Evolutionary conservation across 2,329 filamentous ascomycete species (phyloP).

Genomic region (Zymoseptoria brevis): DNA sequence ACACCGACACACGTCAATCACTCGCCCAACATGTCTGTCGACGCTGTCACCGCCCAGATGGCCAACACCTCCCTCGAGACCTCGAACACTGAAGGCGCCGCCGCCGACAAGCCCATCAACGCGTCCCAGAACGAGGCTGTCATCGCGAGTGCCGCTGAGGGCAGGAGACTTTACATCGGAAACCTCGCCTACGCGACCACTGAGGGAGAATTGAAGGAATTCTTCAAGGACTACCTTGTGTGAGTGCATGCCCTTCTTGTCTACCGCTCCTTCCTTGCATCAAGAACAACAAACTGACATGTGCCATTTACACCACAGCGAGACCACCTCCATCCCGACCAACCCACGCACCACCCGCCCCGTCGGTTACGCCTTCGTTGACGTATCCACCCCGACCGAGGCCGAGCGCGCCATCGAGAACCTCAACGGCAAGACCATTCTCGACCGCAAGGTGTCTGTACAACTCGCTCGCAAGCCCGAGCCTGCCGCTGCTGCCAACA

Average conservation of each 20-base stretch:
- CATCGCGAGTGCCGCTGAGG: conserved; percentile 94
- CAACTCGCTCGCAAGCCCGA: conserved; percentile 98
- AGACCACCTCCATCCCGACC: conserved; percentile 98
- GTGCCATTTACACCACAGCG: conserved; percentile 49
- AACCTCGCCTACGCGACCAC: conserved; percentile 99
- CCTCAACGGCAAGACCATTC: conserved; percentile 94
- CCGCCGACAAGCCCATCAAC: conserved; percentile 58
- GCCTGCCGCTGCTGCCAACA: conserved; percentile 69
- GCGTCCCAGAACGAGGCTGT: conserved; percentile 78
- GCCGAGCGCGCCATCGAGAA: conserved; percentile 91
- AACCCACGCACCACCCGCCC: conserved; percentile 98
- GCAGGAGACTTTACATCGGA: conserved; percentile 98
- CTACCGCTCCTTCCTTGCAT: neutral
- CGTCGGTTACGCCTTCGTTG: conserved; percentile 98
- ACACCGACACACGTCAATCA: conserved; percentile 36
- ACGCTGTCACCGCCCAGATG: conserved; percentile 67
- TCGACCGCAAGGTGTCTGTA: conserved; percentile 97
- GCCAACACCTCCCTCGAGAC: conserved; percentile 58
- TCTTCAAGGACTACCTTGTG: conserved; percentile 99
- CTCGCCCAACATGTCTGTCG: conserved; percentile 78
- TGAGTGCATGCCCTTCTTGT: conserved; percentile 50
- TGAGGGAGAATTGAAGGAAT: conserved; percentile 99
- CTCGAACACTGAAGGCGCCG: conserved; percentile 41
- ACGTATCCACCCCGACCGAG: conserved; percentile 88
- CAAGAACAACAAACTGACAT: neutral